Base-by-base conservation (phyloP, 108 stramenopile species). In the Pseudonitzschia multistriata region DNA sequence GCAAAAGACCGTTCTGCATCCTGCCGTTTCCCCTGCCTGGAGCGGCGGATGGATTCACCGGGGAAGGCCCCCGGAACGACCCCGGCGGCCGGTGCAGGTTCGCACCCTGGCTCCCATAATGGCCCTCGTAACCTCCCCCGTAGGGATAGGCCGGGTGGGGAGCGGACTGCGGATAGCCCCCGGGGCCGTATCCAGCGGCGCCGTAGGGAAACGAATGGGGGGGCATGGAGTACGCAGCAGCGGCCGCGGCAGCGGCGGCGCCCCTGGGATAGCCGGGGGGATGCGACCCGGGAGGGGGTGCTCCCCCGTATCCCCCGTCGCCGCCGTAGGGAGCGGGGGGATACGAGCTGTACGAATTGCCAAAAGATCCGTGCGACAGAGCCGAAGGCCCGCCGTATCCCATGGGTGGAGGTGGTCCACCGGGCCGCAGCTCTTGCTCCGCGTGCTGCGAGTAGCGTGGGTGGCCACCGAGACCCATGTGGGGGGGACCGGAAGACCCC, bases 401-500 rank as follows among this genome's bases (percentile, higher is more conserved):
- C 42, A 45, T 4, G 42, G 42, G 42, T 17, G 7, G 15, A 17
- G 42, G 42, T 17, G 7, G 15, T 45, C 42, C 42, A 8, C 3
- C 42, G 3, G 15, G 15, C 5, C 15, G 42, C 2, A 13, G 42
- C 17, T 45, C 42, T 13, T 45, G 50, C 8, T 52, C 50, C 22
- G 25, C 2, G 50, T 52, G 50, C 22, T 52, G 50, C 5, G 50
- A 52, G 22, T 52, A 52, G 50, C 50, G 50, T n/a, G 50, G 50
- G 24, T 52, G 50, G 50, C 50, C 50, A 19, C 19, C 19, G 22
- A 17, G 49, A 21, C 49, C 49, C 11, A 49, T 49, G 11, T 6
- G 49, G n/a, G 49, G 49, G 19, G 50, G 50, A 2, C 21, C 50
- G 25, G 50, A 52, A 1, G 50, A 2, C 50, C 21, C 24, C 4